A percentile compares a stretch with the other conserved stretches of the same genome.
These are phyloP conservation scores for Heracleum sosnowskyi DNA, from an alignment of 129 eudicot genomes.

Conservation along the genomic window DNA sequence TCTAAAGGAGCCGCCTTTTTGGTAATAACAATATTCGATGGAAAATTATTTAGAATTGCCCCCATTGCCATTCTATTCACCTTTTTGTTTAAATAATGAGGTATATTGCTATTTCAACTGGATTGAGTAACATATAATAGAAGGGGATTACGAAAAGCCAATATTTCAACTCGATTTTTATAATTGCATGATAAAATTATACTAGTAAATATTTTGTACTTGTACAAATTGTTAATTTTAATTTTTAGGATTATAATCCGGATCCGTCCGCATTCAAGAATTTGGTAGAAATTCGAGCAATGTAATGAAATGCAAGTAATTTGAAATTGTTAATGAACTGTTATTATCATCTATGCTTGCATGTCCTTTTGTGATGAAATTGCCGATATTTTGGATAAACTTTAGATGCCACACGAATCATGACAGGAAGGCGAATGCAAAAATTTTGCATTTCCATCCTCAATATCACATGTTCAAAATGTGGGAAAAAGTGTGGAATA, in stretches of 20 bases:
- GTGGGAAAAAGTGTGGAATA: not conserved
- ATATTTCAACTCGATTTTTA: too few relatives aligned
- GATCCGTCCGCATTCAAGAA: too few relatives aligned
- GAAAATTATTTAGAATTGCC: not conserved
- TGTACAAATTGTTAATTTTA: too few relatives aligned
- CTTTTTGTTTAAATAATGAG: not conserved
- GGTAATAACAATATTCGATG: conserved; percentile 3
- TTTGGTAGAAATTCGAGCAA: too few relatives aligned
- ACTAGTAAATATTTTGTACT: too few relatives aligned
- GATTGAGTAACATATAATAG: not conserved
- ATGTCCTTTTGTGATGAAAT: too few relatives aligned
- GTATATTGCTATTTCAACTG: not conserved
- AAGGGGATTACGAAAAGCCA: not conserved
- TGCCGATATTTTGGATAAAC: not conserved
- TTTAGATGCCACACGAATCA: too few relatives aligned
- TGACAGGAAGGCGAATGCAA: not conserved
- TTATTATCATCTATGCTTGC: too few relatives aligned
- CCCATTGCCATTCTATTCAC: not conserved
- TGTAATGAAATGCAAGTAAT: too few relatives aligned
- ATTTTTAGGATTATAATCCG: too few relatives aligned
- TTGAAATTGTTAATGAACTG: too few relatives aligned
- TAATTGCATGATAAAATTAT: too few relatives aligned
- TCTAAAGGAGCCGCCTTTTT: conserved; percentile 1
- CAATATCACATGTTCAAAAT: not conserved
- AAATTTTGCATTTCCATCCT: not conserved